Conservation (phyloP, 306 rosid species). For the Neltuma alba region DNA sequence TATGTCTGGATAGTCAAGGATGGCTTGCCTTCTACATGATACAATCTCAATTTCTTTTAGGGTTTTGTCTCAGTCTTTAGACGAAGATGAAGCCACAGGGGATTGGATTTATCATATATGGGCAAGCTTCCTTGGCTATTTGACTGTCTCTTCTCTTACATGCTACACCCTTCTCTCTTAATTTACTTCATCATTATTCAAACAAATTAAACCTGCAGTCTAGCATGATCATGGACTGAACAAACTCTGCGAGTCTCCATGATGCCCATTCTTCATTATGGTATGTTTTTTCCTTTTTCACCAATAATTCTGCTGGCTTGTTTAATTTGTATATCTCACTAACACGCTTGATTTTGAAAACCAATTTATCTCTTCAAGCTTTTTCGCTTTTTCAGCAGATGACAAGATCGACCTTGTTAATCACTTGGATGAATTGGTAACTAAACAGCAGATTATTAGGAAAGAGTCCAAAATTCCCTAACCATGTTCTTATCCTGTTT, state of each 20-base stretch:
- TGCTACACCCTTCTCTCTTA: conserved; percentile 60
- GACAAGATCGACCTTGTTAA: neutral
- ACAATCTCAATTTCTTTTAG: conserved; percentile 8
- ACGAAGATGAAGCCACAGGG: neutral
- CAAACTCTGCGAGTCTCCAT: neutral
- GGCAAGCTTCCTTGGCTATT: conserved; percentile 56
- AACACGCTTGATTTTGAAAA: neutral
- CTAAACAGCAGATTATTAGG: neutral
- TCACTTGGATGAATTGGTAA: neutral
- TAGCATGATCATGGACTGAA: too few species aligned
- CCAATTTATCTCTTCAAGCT: neutral
- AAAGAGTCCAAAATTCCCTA: neutral
- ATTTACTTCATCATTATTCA: neutral
- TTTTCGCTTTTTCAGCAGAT: neutral
- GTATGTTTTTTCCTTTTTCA: neutral
- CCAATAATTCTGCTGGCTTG: neutral
- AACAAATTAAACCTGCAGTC: too few species aligned
- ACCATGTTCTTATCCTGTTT: neutral
- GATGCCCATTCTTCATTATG: neutral
- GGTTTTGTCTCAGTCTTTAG: neutral
- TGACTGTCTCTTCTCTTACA: conserved; percentile 75
- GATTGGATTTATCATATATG: conserved; percentile 34
- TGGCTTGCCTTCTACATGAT: conserved; percentile 58
- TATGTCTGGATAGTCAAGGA: conserved; percentile 68
- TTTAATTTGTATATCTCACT: neutral